Evolutionary conservation across 164 flowering plant species (phyloP).

Genomic region (grape (Vitis vinifera)): DNA sequence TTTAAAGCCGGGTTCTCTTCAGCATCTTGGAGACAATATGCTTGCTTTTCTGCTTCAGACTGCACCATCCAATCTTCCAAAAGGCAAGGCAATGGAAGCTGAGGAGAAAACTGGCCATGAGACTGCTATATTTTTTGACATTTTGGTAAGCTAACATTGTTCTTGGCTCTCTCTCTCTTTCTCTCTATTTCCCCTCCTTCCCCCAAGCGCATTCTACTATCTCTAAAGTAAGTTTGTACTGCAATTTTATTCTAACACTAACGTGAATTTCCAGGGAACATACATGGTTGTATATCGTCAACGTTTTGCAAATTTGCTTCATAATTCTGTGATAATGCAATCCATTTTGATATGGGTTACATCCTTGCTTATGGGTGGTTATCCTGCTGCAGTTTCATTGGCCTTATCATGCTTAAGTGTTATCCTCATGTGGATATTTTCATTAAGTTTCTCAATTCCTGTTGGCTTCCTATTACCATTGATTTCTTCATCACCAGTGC

Average conservation of each 20-base stretch:
- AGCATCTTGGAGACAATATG: conserved; percentile 98
- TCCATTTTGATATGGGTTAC: conserved; percentile 69
- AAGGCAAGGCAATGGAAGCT: conserved; percentile 29
- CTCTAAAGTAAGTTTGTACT: not conserved
- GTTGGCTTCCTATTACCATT: conserved; percentile 71
- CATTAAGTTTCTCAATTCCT: conserved; percentile 59
- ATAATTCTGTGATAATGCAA: conserved; percentile 77
- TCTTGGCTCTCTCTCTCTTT: not conserved
- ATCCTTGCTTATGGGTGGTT: conserved; percentile 85
- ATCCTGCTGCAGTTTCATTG: conserved; percentile 57
- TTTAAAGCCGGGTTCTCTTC: conserved; percentile 89
- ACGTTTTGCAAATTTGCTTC: conserved; percentile 71
- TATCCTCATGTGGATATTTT: conserved; percentile 71
- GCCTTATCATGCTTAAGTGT: conserved; percentile 65
- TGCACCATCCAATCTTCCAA: conserved; percentile 59
- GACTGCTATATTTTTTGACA: conserved; percentile 74
- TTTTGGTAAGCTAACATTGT: conserved; percentile 53
- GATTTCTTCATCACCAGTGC: conserved; percentile 66
- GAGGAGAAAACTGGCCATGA: conserved; percentile 29
- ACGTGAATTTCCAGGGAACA: conserved; percentile 58
- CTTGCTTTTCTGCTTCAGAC: conserved; percentile 78
- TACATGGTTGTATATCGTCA: conserved; percentile 80
- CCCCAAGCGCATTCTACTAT: conserved; percentile 1
- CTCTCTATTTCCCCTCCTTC: not conserved
- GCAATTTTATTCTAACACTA: conserved; percentile 13